These are phyloP conservation scores for Metschnikowia proteae DNA, from an alignment of 805 yeast genomes.

Conservation along the genomic window DNA sequence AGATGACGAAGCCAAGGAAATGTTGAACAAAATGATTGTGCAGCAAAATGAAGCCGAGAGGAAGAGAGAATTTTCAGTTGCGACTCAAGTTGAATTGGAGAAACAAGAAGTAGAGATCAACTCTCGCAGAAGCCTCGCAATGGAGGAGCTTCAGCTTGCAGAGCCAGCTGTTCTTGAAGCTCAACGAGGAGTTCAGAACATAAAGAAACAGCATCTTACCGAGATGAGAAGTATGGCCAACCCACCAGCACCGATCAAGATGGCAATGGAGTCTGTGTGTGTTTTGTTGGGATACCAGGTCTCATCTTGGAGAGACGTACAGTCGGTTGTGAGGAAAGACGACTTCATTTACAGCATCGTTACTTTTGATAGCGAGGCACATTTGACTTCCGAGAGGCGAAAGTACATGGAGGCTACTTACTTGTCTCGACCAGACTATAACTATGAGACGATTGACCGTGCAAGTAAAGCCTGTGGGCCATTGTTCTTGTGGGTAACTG, in stretches of 20 bases:
- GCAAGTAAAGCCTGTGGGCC: constrained; percentile 98
- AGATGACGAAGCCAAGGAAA: constrained; percentile 63
- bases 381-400: constrained; percentile 52
- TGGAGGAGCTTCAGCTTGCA: constrained; percentile 64
- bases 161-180: constrained; percentile 87
- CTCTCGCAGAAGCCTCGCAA: constrained; percentile 50
- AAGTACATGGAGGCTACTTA: constrained; percentile 56
- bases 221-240: constrained; percentile 85
- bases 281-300: constrained; percentile 69
- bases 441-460: constrained; percentile 68
- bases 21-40: constrained; percentile 68
- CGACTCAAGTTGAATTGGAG: constrained; percentile 65
- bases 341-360: constrained; percentile 85
- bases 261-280: constrained; percentile 86
- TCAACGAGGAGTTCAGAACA: constrained; percentile 82
- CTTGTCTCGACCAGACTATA: constrained; percentile 60
- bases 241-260: constrained; percentile 84
- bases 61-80: constrained; percentile 78
- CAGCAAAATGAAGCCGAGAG: constrained; percentile 93
- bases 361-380: constrained; percentile 59
- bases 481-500: constrained; percentile 79
- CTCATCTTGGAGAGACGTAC: constrained; percentile 77
- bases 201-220: constrained; percentile 86
- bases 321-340: constrained; percentile 72
- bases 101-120: constrained; percentile 62